Percentiles rank a stretch among this genome's conserved stretches.
Evolutionary conservation across 345 rosid genomes (phyloP).

Genomic region (Brassica cretica): DNA sequence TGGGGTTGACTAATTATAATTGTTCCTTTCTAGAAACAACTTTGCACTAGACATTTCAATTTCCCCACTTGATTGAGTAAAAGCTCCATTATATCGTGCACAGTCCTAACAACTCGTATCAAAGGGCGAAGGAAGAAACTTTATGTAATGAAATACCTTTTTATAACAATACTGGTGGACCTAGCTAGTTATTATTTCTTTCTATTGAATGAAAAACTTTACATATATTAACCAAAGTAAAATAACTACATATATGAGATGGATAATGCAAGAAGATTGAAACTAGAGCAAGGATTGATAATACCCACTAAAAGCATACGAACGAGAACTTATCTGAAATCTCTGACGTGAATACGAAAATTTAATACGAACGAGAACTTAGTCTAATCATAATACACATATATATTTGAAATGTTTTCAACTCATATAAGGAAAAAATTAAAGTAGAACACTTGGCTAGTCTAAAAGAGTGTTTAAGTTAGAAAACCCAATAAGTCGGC

Average conservation of each 20-base stretch:
- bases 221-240: not conserved
- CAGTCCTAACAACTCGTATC: conserved; percentile 27
- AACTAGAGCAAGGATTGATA: conserved; percentile 6
- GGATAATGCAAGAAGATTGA: not conserved
- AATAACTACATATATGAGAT: not conserved
- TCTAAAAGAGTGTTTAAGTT: not conserved
- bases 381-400: not conserved
- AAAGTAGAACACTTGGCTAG: not conserved
- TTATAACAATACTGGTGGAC: not conserved
- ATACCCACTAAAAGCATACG: not conserved
- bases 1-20: conserved; percentile 6
- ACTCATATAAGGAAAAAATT: not conserved
- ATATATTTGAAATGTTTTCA: not conserved
- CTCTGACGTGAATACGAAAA: not conserved
- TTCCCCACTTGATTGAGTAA: conserved; percentile 22
- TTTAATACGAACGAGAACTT: not conserved
- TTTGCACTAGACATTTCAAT: conserved; percentile 20
- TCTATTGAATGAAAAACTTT: not conserved
- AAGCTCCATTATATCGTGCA: conserved; percentile 23
- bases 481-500: not conserved
- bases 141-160: not conserved
- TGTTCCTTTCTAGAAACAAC: conserved; percentile 31
- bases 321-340: conserved; percentile 12
- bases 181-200: not conserved
- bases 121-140: conserved; percentile 15